Percentiles rank a stretch among this genome's conserved stretches.
Conservation (phyloP, 441 rosid species). For the Arabidopsis hybrid region DNA sequence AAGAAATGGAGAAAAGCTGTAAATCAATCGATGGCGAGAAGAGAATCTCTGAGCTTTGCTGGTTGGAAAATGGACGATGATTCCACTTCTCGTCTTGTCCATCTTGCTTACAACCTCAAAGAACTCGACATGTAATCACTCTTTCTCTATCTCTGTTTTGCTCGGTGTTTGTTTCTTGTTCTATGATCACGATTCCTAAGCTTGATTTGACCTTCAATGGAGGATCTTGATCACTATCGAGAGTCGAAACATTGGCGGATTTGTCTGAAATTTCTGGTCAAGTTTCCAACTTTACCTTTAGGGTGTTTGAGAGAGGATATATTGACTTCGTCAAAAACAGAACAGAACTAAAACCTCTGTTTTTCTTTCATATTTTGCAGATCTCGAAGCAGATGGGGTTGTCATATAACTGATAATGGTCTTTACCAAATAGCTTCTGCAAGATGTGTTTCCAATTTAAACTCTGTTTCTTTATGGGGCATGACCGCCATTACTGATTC, state of each 20-base stretch:
- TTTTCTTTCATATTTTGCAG: constrained; percentile 45
- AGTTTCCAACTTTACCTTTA: constrained; percentile 18
- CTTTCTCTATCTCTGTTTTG: background rate
- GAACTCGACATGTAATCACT: constrained; percentile 83
- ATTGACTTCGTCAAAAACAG: constrained; percentile 15
- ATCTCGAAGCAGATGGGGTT: constrained; percentile 93
- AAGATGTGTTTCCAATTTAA: constrained; percentile 72
- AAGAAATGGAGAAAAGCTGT: constrained; percentile 85
- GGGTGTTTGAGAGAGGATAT: background rate
- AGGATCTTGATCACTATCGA: background rate
- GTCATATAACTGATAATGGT: constrained; percentile 84
- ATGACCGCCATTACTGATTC: constrained; percentile 83
- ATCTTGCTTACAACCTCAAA: constrained; percentile 72
- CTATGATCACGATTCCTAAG: background rate
- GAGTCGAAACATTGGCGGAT: constrained; percentile 1
- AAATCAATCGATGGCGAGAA: constrained; percentile 75
- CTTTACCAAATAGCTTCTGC: constrained; percentile 65
- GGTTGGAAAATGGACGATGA: constrained; percentile 88
- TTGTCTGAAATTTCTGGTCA: constrained; percentile 3
- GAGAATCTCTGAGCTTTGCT: constrained; percentile 70
- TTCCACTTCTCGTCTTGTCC: constrained; percentile 72
- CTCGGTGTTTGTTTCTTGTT: background rate
- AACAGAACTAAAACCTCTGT: constrained; percentile 3
- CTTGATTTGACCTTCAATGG: too few relatives aligned
- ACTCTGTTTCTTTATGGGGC: constrained; percentile 85